Base-by-base conservation (phyloP, 2,329 filamentous ascomycete genomes). In the Pseudogymnoascus sp. region DNA sequence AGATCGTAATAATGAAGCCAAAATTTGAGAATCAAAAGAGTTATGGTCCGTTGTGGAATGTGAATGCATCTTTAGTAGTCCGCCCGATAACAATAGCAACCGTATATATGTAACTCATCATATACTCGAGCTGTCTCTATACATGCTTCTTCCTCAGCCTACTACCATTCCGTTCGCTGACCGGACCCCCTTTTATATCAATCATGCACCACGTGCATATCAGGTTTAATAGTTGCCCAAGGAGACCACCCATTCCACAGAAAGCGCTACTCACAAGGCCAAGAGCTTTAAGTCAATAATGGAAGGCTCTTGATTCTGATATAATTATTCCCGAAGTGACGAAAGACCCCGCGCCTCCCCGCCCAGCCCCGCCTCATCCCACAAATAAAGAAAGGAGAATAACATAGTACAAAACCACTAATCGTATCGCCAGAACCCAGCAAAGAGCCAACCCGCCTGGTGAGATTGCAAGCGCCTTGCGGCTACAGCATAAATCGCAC, bases 1-100 rank as follows among this genome's bases (percentile, higher is more conserved):
- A 35, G 29, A 55, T 55, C 48, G 29, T 55, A 55, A n/a, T 55
- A 55, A 55, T 55, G 48, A 55, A 55, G 33, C 33, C 29, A 29
- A 55, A 55, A 10, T 35, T 33, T 33, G 48, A 13, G 17, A 13
- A 55, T 33, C 1, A 7, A 7, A 31, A 15, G 9, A 55, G 12
- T 17, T 17, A 27, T 55, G 27, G 27, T 48, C 13, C 7, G 17
- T 17, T 55, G 27, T 31, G 33, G 13, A 55, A 55, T 33, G 27
- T 33, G 33, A 55, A 55, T 33, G 27, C n/a, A 31, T 13, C 27
- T 42, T 1, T 10, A 51, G 25, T 31, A 55, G 27, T 31, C 31
- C n/a, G n/a, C 31, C 13, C 6, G 17, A 3, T 4, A 31, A 10
- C 44, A 51, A 13, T 2, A 51, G 27, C n/a, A 51, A 31, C 8